A percentile compares a stretch with the other conserved stretches of the same genome.
phyloP scores from a whole-genome alignment of 176 grass and related monocot species.

The Cenchrus fungigraminus region DNA sequence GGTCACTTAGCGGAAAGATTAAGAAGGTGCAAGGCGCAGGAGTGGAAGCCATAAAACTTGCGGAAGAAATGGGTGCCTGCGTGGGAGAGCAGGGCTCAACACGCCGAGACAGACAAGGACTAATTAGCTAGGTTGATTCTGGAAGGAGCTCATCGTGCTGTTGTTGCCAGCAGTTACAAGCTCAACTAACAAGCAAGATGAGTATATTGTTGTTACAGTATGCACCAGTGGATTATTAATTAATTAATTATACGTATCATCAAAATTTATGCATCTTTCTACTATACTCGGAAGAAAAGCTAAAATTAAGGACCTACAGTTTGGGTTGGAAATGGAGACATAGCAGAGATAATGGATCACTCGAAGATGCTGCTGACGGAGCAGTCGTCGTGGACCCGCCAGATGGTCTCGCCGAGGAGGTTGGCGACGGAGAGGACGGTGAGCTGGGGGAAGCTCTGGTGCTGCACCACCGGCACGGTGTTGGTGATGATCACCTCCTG shows the following conservation, averaged over 20 bases:
- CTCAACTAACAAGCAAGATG: no score
- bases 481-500: conserved; percentile 94
- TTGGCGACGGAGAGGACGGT: conserved; percentile 81
- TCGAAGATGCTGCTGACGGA: conserved; percentile 85
- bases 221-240: no score
- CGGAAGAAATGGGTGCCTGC: conserved; percentile 21
- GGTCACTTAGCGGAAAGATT: conserved; percentile 62
- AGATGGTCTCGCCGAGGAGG: conserved; percentile 80
- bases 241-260: no score
- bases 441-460: conserved; percentile 69
- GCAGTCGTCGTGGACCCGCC: conserved; percentile 82
- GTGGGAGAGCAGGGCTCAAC: background rate
- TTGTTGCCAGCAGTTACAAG: no score
- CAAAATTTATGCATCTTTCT: no score
- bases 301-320: no score
- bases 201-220: no score
- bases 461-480: conserved; percentile 56
- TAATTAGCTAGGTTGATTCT: background rate
- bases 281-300: no score
- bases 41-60: conserved; percentile 19
- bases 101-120: conserved; percentile 11
- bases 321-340: no score
- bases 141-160: no score
- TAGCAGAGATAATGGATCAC: conserved; percentile 24
- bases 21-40: conserved; percentile 47